A percentile compares a stretch with the other conserved stretches of the same genome.
Evolutionary conservation across 2,329 filamentous ascomycete species (phyloP).

Genomic region (Verticillium klebahnii): DNA sequence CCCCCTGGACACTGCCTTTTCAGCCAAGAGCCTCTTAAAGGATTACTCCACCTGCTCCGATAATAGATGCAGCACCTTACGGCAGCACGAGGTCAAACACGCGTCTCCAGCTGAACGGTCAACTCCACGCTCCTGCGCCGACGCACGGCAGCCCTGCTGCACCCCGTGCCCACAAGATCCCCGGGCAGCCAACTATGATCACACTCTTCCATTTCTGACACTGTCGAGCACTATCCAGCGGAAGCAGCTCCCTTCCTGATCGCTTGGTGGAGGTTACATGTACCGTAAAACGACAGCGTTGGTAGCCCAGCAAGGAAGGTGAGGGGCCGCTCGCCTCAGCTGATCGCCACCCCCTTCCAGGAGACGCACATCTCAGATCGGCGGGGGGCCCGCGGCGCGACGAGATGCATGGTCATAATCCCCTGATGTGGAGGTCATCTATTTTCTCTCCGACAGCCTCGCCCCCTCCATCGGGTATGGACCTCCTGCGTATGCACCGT

Average conservation of each 20-base stretch:
- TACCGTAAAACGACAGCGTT: background rate
- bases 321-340: background rate
- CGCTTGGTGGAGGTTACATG: background rate
- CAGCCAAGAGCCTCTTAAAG: background rate
- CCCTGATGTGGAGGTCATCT: background rate
- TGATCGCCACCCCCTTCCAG: background rate
- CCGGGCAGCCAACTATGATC: background rate
- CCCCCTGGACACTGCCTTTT: background rate
- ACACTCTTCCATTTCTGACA: too few relatives aligned
- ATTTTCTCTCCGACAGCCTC: background rate
- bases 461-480: background rate
- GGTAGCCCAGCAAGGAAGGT: background rate
- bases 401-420: background rate
- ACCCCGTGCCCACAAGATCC: background rate
- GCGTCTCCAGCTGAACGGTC: background rate
- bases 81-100: background rate
- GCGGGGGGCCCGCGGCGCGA: background rate
- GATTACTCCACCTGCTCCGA: background rate
- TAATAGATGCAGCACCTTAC: background rate
- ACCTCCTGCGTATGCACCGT: background rate
- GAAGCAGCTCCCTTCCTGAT: background rate
- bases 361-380: background rate
- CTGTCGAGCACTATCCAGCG: background rate
- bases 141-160: background rate
- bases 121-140: background rate